phyloP scores from a whole-genome alignment of 2,329 filamentous ascomycete genomes.

The Aspergillus sp. region DNA sequence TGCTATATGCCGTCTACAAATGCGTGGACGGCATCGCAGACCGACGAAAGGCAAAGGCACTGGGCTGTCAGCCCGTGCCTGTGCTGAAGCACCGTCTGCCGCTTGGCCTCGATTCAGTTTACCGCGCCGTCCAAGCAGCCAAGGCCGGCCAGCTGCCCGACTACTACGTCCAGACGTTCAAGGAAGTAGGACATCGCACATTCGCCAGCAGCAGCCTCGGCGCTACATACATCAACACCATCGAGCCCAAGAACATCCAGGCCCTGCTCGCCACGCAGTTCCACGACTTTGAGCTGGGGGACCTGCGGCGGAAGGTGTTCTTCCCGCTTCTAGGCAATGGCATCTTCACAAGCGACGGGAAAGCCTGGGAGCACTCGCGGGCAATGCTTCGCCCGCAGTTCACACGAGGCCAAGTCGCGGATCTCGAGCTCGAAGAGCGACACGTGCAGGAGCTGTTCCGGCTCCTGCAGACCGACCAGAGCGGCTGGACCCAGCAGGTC shows the following conservation, averaged over 20 bases:
- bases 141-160: not conserved
- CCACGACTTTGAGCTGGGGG: constrained; percentile 45
- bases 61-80: not conserved
- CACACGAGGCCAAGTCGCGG: constrained; percentile 16
- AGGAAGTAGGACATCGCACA: not conserved
- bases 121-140: not conserved
- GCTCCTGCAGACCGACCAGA: constrained; percentile 14
- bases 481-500: constrained; percentile 11
- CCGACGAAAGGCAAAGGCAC: not conserved
- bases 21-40: not conserved
- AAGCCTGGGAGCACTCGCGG: constrained; percentile 46
- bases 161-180: not conserved
- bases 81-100: not conserved
- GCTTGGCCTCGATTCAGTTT: not conserved
- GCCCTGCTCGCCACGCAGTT: constrained; percentile 57
- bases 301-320: not conserved
- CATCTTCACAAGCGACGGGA: not conserved
- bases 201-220: not conserved
- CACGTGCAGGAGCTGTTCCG: constrained; percentile 17
- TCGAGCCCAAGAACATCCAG: constrained; percentile 57
- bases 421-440: constrained; percentile 19
- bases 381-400: constrained; percentile 50
- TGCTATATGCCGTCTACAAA: not conserved
- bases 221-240: not conserved
- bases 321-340: not conserved